Evolutionary conservation across 352 stramenopile species (phyloP).

Genomic region (Phytophthora idaei): DNA sequence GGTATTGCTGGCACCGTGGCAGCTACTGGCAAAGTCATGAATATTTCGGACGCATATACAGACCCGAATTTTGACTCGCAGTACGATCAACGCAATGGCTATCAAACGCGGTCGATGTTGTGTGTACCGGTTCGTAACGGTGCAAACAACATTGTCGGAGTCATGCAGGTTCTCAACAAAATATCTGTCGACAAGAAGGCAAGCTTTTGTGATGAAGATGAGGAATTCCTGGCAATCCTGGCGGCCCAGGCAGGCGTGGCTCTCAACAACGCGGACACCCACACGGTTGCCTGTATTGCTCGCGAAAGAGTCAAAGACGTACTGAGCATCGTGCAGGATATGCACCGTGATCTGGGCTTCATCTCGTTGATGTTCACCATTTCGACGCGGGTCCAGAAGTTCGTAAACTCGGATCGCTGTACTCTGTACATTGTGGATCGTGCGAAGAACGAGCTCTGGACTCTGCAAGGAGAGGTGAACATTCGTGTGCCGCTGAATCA

Average conservation of each 20-base stretch:
- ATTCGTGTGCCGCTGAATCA: slow-evolving; percentile 88
- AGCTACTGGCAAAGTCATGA: slow-evolving; percentile 77
- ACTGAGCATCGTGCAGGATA: slow-evolving; percentile 89
- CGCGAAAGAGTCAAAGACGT: slow-evolving; percentile 81
- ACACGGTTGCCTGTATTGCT: slow-evolving; percentile 54
- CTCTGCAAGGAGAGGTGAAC: slow-evolving; percentile 88
- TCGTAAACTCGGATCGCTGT: slow-evolving; percentile 92
- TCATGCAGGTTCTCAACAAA: slow-evolving; percentile 93
- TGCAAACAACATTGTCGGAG: slow-evolving; percentile 81
- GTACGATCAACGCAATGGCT: slow-evolving; percentile 92
- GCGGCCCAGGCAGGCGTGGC: slow-evolving; percentile 86
- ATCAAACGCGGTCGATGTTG: slow-evolving; percentile 92
- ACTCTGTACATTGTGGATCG: slow-evolving; percentile 94
- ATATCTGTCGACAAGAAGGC: slow-evolving; percentile 56
- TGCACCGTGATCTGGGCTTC: slow-evolving; percentile 90
- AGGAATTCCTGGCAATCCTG: slow-evolving; percentile 89
- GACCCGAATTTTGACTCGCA: slow-evolving; percentile 93
- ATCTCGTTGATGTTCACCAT: slow-evolving; percentile 93
- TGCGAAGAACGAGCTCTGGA: slow-evolving; percentile 90
- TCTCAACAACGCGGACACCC: slow-evolving; percentile 84
- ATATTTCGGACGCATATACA: slow-evolving; percentile 94
- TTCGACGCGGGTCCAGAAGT: slow-evolving; percentile 83
- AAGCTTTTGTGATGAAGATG: slow-evolving; percentile 84
- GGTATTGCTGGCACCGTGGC: slow-evolving; percentile 91
- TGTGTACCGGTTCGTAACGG: slow-evolving; percentile 88